Percentiles rank a stretch among this genome's conserved stretches.
Conservation (phyloP, 371 early-diverging fungal species). For the Haplosporangium sp. region DNA sequence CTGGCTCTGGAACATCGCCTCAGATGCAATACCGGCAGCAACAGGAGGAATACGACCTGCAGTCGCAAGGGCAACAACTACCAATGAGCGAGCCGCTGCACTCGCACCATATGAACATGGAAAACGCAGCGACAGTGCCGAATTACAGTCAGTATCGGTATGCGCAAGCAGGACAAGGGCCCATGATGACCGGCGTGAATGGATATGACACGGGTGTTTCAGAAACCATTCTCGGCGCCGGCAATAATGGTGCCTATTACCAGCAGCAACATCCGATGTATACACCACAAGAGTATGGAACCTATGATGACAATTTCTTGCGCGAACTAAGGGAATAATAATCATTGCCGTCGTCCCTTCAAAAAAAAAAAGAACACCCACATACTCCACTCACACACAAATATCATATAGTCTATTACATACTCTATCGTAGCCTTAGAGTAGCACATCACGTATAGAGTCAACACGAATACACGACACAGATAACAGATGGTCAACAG, state of each 20-base stretch:
- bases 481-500: no score
- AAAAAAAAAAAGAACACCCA: no score
- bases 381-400: no score
- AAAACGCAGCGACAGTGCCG: conserved; percentile 17
- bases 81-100: not conserved
- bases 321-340: conserved; percentile 40
- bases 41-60: conserved; percentile 4
- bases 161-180: conserved; percentile 4
- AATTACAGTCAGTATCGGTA: conserved; percentile 42
- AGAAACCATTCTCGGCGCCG: conserved; percentile 15
- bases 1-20: conserved; percentile 7
- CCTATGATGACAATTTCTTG: conserved; percentile 17
- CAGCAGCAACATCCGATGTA: not conserved
- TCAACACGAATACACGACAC: no score
- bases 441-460: no score
- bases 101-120: conserved; percentile 13
- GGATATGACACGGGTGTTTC: conserved; percentile 17
- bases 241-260: not conserved
- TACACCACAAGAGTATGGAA: conserved; percentile 6
- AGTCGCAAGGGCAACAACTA: conserved; percentile 5
- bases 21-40: conserved; percentile 10
- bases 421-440: no score
- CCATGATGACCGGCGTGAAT: not conserved
- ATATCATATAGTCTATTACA: no score
- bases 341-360: not conserved